Conservation (phyloP, 2,329 filamentous ascomycete genomes). For the Dothistroma pini region DNA sequence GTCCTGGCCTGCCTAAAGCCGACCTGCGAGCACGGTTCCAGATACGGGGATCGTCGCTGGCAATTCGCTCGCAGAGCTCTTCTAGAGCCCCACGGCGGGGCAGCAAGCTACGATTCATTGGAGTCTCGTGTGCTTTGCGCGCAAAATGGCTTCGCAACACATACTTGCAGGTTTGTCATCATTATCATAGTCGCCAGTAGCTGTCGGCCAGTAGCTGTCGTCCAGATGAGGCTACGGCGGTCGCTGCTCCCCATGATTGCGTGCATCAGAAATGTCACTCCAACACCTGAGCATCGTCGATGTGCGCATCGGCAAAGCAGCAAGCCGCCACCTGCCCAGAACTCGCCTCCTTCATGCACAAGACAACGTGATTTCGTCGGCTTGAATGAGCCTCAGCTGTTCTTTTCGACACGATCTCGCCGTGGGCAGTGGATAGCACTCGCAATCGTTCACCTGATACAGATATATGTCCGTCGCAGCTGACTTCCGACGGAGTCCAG, state of each 20-base stretch:
- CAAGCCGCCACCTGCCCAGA: conserved; percentile 5
- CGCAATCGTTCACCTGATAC: conserved; percentile 4
- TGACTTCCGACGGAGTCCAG: neutral
- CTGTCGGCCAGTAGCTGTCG: neutral
- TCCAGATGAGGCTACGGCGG: conserved; percentile 4
- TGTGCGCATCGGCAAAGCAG: conserved; percentile 8
- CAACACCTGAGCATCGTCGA: conserved; percentile 21
- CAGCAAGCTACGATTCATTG: neutral
- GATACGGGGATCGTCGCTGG: neutral
- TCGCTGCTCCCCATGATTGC: conserved; percentile 21
- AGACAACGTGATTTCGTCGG: conserved; percentile 5
- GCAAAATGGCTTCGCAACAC: neutral
- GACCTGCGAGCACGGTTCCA: neutral
- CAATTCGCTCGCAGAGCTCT: neutral
- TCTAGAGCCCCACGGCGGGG: neutral
- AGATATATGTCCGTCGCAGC: neutral
- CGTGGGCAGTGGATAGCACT: neutral
- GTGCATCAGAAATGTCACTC: conserved; percentile 12
- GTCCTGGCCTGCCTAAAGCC: neutral
- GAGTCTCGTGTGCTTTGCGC: neutral
- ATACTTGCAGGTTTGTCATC: neutral
- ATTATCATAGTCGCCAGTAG: conserved; percentile 2
- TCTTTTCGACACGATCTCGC: neutral
- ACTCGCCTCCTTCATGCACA: conserved; percentile 1
- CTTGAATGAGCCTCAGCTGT: conserved; percentile 3